Evolutionary conservation across 495 filamentous ascomycete genomes (phyloP), one percentile per base, ranked within the genome.

Genomic region (Tricharina praecox): DNA sequence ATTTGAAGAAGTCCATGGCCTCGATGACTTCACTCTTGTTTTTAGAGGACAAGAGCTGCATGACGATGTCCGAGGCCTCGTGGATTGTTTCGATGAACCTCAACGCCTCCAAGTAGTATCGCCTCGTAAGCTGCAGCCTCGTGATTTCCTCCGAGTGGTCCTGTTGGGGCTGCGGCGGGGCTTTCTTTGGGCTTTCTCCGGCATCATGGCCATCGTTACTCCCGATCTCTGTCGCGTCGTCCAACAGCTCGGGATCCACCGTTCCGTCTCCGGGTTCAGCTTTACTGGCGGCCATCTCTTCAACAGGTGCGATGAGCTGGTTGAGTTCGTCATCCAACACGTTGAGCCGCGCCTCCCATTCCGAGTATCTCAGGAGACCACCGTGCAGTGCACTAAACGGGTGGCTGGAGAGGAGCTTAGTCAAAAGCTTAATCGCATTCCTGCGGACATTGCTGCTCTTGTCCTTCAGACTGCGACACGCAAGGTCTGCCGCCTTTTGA

Each of bases 21-120:
- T 96, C 92, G 47, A 96, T 93, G 20, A 94, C 82, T 62, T 99
- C 90, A 51, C 80, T 92, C 68, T 96, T 96, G 67, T 96, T 99
- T 58, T 81, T 84, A 11, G 87, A 88, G 4, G 81, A 79, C 8
- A 99, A 70, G 3, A 99, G 72, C 63, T 93, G 88, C 50, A 79
- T 82, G 15, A 96, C 76, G 10, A 77, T 70, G 2, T 64, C 67
- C 0, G 85, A 87, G 25, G 82, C 82, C 10, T 76, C 71, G 55
- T 94, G 85, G 15, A 99, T 67, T n/a, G 88, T 81, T 49, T 93
- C 81, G 53, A 96, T 93, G 62, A 99, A 99, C 36, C 81, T 78
- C 36, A 96, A 71, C 13, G 92, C 90, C 62, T 96, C 88, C 16
- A 68, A 71, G 62, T 93, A 95, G 63, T 93, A 96, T 45, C 88